phyloP scores from a whole-genome alignment of 2,329 filamentous ascomycete species.

The Dothistroma septosporum region DNA sequence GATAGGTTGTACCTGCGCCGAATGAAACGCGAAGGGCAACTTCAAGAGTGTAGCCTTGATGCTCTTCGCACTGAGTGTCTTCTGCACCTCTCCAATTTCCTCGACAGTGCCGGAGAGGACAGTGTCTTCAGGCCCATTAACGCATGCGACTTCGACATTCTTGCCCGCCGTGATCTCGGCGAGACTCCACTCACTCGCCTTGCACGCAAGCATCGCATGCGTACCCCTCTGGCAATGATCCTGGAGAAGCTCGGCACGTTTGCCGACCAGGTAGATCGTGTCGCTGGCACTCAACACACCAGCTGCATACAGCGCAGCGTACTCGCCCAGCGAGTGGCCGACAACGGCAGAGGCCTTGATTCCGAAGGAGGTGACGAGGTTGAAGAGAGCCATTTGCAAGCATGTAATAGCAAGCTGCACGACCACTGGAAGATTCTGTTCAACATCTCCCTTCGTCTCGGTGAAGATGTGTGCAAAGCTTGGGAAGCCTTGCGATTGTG shows the following conservation, averaged over 20 bases:
- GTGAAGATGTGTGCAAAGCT: slow-evolving; percentile 23
- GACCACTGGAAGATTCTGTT: slow-evolving; percentile 12
- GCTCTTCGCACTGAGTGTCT: slow-evolving; percentile 8
- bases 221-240: slow-evolving; percentile 24
- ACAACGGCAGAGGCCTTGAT: slow-evolving; percentile 28
- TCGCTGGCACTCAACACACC: slow-evolving; percentile 36
- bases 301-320: slow-evolving; percentile 37
- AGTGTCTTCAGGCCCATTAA: slow-evolving; percentile 26
- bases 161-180: background rate
- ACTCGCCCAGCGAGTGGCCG: slow-evolving; percentile 39
- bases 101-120: slow-evolving; percentile 20
- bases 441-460: background rate
- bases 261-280: slow-evolving; percentile 37
- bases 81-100: background rate
- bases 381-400: slow-evolving; percentile 41
- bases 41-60: slow-evolving; percentile 19
- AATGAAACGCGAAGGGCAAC: slow-evolving; percentile 34
- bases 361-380: slow-evolving; percentile 29
- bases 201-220: slow-evolving; percentile 28
- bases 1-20: slow-evolving; percentile 32
- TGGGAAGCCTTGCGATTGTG: slow-evolving; percentile 30
- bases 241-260: slow-evolving; percentile 33
- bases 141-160: slow-evolving; percentile 24
- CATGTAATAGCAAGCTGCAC: slow-evolving; percentile 40
- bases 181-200: slow-evolving; percentile 3